Evolutionary conservation across 495 filamentous ascomycete genomes (phyloP).

Genomic region (Talaromyces adpressus): DNA sequence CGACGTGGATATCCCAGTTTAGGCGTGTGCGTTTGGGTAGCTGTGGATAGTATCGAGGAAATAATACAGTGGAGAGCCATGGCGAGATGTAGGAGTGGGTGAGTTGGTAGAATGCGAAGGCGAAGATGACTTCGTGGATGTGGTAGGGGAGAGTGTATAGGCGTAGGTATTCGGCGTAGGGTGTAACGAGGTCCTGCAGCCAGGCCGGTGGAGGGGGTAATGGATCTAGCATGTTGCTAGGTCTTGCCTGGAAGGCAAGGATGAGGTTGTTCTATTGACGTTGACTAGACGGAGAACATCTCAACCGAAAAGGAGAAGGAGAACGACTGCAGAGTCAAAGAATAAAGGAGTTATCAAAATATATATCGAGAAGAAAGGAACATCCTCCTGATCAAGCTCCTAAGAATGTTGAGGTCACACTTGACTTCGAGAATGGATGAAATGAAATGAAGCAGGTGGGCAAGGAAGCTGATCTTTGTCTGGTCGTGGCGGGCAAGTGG

Average conservation of each 20-base stretch:
- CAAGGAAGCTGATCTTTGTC: not conserved
- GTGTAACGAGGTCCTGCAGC: slow-evolving; percentile 32
- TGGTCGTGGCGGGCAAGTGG: not conserved
- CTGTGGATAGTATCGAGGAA: slow-evolving; percentile 63
- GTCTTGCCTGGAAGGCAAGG: not conserved
- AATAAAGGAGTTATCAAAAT: not conserved
- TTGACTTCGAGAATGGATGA: not conserved
- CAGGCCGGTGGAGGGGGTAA: slow-evolving; percentile 39
- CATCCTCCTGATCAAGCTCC: not conserved
- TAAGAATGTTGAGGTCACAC: not conserved
- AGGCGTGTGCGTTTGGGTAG: slow-evolving; percentile 62
- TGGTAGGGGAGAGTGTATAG: slow-evolving; percentile 74
- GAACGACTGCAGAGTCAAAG: not conserved
- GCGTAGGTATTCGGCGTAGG: slow-evolving; percentile 40
- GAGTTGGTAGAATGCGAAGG: slow-evolving; percentile 68
- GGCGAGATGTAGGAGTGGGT: slow-evolving; percentile 72
- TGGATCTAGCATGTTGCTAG: slow-evolving; percentile 41
- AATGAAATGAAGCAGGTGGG: too few species aligned
- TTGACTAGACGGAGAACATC: not conserved
- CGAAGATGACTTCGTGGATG: slow-evolving; percentile 77
- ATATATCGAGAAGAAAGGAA: not conserved
- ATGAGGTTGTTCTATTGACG: not conserved
- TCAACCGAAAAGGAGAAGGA: not conserved
- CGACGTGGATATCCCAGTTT: slow-evolving; percentile 97
- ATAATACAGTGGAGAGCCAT: slow-evolving; percentile 56